Percentiles rank a stretch among this genome's conserved stretches.
These are phyloP conservation scores for Caloboletus firmus DNA, from an alignment of 1,284 basidiomycete species.

Conservation along the genomic window DNA sequence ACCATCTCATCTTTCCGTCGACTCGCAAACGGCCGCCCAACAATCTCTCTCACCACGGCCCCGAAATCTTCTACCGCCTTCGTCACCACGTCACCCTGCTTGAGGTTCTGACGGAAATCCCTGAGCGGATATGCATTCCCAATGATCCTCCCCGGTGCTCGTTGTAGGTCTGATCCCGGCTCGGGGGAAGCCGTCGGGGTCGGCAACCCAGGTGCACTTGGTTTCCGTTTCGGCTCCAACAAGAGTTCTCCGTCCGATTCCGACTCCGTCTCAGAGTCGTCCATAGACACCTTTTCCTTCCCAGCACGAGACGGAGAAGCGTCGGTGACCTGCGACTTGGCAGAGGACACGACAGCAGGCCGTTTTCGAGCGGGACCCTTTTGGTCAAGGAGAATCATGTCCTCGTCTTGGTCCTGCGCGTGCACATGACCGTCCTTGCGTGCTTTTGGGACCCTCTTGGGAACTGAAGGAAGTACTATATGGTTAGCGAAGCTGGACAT, in stretches of 20 bases:
- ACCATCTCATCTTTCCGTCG: slow-evolving; percentile 68
- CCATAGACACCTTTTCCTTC: slow-evolving; percentile 31
- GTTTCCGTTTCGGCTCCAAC: slow-evolving; percentile 23
- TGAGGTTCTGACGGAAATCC: slow-evolving; percentile 73
- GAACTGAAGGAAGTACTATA: slow-evolving; percentile 42
- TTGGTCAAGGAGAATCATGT: slow-evolving; percentile 59
- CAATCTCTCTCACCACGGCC: slow-evolving; percentile 68
- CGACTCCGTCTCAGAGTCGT: slow-evolving; percentile 45
- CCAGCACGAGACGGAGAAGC: slow-evolving; percentile 18
- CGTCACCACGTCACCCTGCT: slow-evolving; percentile 72
- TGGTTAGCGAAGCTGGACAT: slow-evolving; percentile 2
- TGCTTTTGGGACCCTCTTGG: slow-evolving; percentile 49
- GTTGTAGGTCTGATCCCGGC: slow-evolving; percentile 42
- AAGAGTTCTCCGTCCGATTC: slow-evolving; percentile 43
- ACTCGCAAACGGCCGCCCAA: slow-evolving; percentile 66
- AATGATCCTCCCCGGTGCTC: slow-evolving; percentile 59
- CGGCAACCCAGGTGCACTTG: slow-evolving; percentile 34
- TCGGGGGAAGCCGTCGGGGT: slow-evolving; percentile 55
- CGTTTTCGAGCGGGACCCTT: slow-evolving; percentile 37
- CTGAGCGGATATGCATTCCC: slow-evolving; percentile 70
- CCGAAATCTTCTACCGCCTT: slow-evolving; percentile 82
- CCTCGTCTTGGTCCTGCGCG: slow-evolving; percentile 63
- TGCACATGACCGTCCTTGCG: slow-evolving; percentile 62
- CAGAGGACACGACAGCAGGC: not conserved
- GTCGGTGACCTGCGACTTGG: slow-evolving; percentile 4